Evolutionary conservation across 1,284 basidiomycete species (phyloP), one percentile per base, ranked within the genome.

Genomic region (Golubevia pallescens): DNA sequence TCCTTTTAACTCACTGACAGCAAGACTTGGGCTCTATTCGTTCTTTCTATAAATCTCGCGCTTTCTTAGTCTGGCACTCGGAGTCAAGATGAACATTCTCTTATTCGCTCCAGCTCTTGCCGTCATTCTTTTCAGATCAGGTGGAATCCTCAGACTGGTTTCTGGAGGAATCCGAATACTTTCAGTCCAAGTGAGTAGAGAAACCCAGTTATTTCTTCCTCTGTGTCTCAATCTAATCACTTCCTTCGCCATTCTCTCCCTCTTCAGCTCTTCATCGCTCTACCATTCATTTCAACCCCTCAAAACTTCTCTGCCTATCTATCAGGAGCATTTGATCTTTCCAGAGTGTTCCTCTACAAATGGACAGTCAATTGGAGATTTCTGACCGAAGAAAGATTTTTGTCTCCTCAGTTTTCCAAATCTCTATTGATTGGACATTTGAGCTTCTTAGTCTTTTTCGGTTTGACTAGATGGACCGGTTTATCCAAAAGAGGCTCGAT

Each of bases 301-400:
- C 60, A 69, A 57, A 55, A 77, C 58, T 61, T 76, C 0, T 8
- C 42, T 3, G 63, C 71, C 3, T 85, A 85, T 63, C 34, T 80
- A 3, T 14, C 32, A 1, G 21, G 57, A 0, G 75, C 82, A 0
- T 85, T 85, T 63, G 78, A 85, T 70, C 75, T 85, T 58, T 77
- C 76, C 2, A 65, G 82, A 48, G 61, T 58, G 7, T 85, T 85
- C 54, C 68, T 81, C 53, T 80, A 76, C 72, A 64, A 77, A 8
- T 85, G 82, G 82, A 85, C 81, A 7, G 82, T 85, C 64, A 84
- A 84, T 34, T 80, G 78, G 74, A 75, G 82, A 1, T 77, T 85
- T 56, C 57, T 85, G 2, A 58, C 67, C 34, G 81, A 77, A 23
- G 52, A 68, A 8, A 62, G 60, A 0, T 85, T 85, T 66, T 38